A percentile compares a stretch with the other conserved stretches of the same genome.
Evolutionary conservation across 2,329 filamentous ascomycete genomes (phyloP).

Genomic region (Colletotrichum sp.): DNA sequence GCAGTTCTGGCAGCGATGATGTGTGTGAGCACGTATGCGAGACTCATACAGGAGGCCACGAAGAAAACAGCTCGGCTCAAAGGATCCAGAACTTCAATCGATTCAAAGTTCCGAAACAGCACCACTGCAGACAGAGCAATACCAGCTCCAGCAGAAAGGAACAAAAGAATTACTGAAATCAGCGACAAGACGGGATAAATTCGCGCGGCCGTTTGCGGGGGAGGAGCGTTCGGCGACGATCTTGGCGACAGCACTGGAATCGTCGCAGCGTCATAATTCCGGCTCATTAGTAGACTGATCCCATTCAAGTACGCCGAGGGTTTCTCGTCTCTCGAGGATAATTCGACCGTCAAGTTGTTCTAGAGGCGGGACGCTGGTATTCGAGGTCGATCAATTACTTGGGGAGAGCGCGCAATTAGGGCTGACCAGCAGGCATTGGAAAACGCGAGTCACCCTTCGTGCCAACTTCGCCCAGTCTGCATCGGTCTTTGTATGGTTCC

Average conservation of each 20-base stretch:
- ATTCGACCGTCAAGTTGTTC: background rate
- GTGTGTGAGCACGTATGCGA: constrained; percentile 7
- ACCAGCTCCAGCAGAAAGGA: constrained; percentile 1
- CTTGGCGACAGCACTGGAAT: constrained; percentile 9
- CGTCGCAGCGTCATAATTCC: constrained; percentile 10
- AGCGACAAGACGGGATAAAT: constrained; percentile 9
- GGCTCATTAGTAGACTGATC: constrained; percentile 10
- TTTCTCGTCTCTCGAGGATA: background rate
- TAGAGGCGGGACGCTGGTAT: background rate
- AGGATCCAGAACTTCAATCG: constrained; percentile 4
- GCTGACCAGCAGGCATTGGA: background rate
- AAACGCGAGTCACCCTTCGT: background rate
- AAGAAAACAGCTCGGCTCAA: constrained; percentile 16
- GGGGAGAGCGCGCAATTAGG: background rate
- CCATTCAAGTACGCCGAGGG: background rate
- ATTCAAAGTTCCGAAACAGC: constrained; percentile 1
- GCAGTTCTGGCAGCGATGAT: background rate
- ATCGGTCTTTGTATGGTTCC: background rate
- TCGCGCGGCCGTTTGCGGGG: background rate
- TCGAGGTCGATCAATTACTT: background rate
- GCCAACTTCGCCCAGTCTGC: background rate
- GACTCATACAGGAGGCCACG: constrained; percentile 10
- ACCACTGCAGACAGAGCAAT: constrained; percentile 5
- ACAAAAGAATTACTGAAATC: background rate
- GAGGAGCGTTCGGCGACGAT: background rate